Percentiles rank a stretch among this genome's conserved stretches.
Conservation (phyloP, 2,329 filamentous ascomycete genomes). For the Bipolaris victoriae region DNA sequence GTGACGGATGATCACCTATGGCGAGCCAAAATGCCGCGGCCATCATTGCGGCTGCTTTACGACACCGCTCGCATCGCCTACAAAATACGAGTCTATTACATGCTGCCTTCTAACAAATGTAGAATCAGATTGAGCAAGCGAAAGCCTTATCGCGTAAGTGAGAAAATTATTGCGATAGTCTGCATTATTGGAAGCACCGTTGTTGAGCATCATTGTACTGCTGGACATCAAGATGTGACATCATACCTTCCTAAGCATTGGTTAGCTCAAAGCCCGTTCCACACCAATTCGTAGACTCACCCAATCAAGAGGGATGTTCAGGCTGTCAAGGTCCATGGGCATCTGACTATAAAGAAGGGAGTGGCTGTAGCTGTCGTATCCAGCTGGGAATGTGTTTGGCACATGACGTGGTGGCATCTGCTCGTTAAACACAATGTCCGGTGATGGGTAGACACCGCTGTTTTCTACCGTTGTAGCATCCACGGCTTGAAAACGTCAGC, state of each 20-base stretch:
- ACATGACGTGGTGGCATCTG: not conserved
- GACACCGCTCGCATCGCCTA: not conserved
- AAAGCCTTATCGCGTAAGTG: not conserved
- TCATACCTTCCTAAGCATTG: conserved; percentile 18
- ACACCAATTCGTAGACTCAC: conserved; percentile 14
- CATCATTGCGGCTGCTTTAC: not conserved
- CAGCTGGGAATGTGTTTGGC: conserved; percentile 10
- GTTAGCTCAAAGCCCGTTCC: not conserved
- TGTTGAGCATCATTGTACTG: conserved; percentile 10
- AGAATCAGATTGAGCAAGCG: too few species aligned
- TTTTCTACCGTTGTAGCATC: conserved; percentile 1
- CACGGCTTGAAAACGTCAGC: conserved; percentile 7
- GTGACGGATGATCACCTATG: not conserved
- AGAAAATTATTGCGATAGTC: not conserved
- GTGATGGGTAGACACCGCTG: conserved; percentile 14
- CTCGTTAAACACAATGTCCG: conserved; percentile 26
- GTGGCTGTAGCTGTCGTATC: conserved; percentile 14
- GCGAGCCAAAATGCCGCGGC: not conserved
- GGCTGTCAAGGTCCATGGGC: conserved; percentile 31
- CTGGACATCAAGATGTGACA: conserved; percentile 17
- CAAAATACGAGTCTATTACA: not conserved
- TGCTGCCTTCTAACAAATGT: too few species aligned
- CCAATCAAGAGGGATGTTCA: conserved; percentile 31
- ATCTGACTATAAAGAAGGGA: conserved; percentile 28
- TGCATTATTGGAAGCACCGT: not conserved